phyloP scores from a whole-genome alignment of 345 rosid genomes.

The Geranium rotundifolium region DNA sequence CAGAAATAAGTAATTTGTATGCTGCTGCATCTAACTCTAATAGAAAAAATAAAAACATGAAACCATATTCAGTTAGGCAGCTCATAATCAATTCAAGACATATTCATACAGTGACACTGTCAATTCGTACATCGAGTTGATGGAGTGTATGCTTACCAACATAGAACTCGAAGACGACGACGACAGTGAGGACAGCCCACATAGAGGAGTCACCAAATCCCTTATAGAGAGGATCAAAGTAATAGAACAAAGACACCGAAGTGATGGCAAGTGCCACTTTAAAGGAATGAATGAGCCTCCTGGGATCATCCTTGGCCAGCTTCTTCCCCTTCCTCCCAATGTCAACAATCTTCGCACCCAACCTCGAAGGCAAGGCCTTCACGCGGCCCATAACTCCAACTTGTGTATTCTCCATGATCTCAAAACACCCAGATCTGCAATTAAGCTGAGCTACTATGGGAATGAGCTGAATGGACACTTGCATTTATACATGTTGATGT shows the following conservation, averaged over 20 bases:
- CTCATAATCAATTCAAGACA: no score
- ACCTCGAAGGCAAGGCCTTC: background rate
- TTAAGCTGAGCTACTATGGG: no score
- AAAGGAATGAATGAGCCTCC: conserved; percentile 24
- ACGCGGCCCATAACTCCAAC: background rate
- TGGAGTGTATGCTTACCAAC: conserved; percentile 14
- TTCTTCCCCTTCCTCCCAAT: conserved; percentile 9
- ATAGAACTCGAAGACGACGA: conserved; percentile 33
- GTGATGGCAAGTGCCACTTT: conserved; percentile 30
- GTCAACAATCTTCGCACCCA: conserved; percentile 1
- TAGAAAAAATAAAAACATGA: no score
- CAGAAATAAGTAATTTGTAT: no score
- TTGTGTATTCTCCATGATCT: no score
- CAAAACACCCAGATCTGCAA: background rate
- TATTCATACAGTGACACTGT: no score
- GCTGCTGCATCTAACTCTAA: no score
- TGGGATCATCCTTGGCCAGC: conserved; percentile 29
- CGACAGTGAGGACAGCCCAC: conserved; percentile 40
- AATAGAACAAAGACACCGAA: conserved; percentile 23
- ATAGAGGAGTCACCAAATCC: conserved; percentile 30
- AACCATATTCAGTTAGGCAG: no score
- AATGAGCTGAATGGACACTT: no score
- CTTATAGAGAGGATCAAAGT: conserved; percentile 19
- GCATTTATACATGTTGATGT: background rate
- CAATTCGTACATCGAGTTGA: no score